Evolutionary conservation across 2,329 filamentous ascomycete species (phyloP).

Genomic region (Epichloe glyceriae): DNA sequence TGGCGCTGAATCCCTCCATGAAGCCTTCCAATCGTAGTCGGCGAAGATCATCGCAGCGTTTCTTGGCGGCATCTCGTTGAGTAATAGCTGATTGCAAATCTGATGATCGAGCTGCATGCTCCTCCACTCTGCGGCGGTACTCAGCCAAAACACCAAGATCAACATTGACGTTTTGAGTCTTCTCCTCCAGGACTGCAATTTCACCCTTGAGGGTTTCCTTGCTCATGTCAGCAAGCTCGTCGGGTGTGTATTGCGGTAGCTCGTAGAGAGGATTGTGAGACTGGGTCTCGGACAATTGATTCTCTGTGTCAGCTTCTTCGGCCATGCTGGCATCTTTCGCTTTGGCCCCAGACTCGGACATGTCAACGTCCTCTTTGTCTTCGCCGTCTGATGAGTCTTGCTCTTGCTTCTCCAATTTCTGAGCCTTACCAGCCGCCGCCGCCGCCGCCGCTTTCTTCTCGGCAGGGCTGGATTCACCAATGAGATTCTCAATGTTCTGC

Average conservation of each 20-base stretch:
- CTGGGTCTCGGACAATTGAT: conserved; percentile 15
- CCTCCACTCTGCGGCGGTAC: conserved; percentile 74
- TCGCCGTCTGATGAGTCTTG: conserved; percentile 6
- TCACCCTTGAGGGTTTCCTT: conserved; percentile 48
- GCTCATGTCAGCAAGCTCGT: conserved; percentile 54
- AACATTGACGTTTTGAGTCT: conserved; percentile 73
- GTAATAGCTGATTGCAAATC: conserved; percentile 70
- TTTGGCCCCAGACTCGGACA: conserved; percentile 19
- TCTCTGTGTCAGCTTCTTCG: conserved; percentile 11
- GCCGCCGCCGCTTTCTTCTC: conserved; percentile 8
- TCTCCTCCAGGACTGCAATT: conserved; percentile 49
- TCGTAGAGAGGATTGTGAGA: conserved; percentile 33
- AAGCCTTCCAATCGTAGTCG: conserved; percentile 86
- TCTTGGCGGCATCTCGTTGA: conserved; percentile 76
- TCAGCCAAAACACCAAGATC: conserved; percentile 82
- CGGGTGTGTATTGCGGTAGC: conserved; percentile 65
- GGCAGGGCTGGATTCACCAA: conserved; percentile 22
- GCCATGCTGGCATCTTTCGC: conserved; percentile 12
- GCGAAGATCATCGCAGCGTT: conserved; percentile 82
- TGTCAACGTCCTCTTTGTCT: conserved; percentile 21
- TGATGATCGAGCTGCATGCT: conserved; percentile 67
- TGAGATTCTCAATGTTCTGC: conserved; percentile 65
- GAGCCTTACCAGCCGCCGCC: conserved; percentile 12
- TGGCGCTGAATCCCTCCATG: conserved; percentile 93
- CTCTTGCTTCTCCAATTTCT: conserved; percentile 14